Evolutionary conservation across 106 monocot genomes (phyloP).

Genomic region (Hemerocallis citrina): DNA sequence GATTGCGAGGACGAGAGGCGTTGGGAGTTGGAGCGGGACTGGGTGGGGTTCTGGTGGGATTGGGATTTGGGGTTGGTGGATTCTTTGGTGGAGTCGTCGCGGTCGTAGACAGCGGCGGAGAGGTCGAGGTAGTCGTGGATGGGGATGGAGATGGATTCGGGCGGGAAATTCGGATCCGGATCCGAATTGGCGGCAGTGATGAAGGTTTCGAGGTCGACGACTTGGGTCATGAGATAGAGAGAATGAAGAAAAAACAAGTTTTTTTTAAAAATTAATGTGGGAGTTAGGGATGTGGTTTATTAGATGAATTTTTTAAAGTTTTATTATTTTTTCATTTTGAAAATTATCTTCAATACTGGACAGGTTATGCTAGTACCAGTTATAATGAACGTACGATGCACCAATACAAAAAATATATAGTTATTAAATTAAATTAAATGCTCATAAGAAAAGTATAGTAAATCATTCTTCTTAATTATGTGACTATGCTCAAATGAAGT

Average conservation of each 20-base stretch:
- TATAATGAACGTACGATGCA: too few relatives aligned
- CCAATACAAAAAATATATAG: too few relatives aligned
- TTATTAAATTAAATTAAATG: too few relatives aligned
- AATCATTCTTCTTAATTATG: too few relatives aligned
- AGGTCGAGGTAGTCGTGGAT: neutral
- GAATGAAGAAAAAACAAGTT: neutral
- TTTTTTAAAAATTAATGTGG: too few relatives aligned
- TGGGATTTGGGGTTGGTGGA: conserved; percentile 13
- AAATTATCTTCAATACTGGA: too few relatives aligned
- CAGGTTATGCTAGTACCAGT: too few relatives aligned
- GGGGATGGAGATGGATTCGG: conserved; percentile 9
- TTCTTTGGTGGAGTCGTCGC: conserved; percentile 11
- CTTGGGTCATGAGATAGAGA: conserved; percentile 3
- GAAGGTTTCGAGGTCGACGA: neutral
- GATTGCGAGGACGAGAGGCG: neutral
- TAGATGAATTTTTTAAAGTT: too few relatives aligned
- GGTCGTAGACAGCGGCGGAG: neutral
- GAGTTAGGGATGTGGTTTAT: too few relatives aligned
- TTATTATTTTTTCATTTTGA: too few relatives aligned
- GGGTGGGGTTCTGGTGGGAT: neutral
- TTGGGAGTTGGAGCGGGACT: neutral
- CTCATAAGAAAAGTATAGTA: too few relatives aligned
- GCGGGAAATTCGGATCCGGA: conserved; percentile 3
- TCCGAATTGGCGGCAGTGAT: neutral
- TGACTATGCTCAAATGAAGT: too few relatives aligned